Conservation (phyloP, 2,329 filamentous ascomycete genomes). For the Xylariaceae sp. region DNA sequence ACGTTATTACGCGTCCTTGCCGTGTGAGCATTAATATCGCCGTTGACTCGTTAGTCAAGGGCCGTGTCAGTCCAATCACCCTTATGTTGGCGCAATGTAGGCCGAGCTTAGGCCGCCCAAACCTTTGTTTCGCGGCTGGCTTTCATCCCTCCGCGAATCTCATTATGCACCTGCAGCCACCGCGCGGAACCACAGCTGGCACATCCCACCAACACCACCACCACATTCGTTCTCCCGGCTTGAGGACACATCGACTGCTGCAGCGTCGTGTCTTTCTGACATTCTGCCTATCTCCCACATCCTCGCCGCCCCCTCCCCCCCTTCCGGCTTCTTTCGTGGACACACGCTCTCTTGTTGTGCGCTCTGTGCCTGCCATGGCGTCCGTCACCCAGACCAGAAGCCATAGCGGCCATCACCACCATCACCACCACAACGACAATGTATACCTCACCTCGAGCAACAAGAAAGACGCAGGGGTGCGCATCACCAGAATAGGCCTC, state of each 20-base stretch:
- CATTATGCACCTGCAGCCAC: slow-evolving; percentile 8
- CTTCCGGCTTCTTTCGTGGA: slow-evolving; percentile 10
- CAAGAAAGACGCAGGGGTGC: slow-evolving; percentile 88
- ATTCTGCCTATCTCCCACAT: slow-evolving; percentile 7
- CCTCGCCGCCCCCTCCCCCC: slow-evolving; percentile 5
- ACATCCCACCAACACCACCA: slow-evolving; percentile 14
- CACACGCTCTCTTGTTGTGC: slow-evolving; percentile 13
- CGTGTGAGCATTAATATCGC: neutral
- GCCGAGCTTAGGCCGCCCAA: slow-evolving; percentile 25
- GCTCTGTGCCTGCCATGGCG: slow-evolving; percentile 28
- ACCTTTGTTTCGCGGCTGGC: slow-evolving; percentile 24
- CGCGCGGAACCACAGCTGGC: slow-evolving; percentile 10
- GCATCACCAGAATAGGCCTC: slow-evolving; percentile 86
- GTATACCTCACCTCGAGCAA: slow-evolving; percentile 76
- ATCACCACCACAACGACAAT: slow-evolving; percentile 82
- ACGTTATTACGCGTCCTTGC: neutral
- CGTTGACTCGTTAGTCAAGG: too few relatives aligned
- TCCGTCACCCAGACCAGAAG: slow-evolving; percentile 45
- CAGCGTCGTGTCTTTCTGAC: slow-evolving; percentile 24
- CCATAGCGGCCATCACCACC: slow-evolving; percentile 55
- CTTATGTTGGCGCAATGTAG: slow-evolving; percentile 27
- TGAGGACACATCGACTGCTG: slow-evolving; percentile 24
- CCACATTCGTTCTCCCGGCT: slow-evolving; percentile 6
- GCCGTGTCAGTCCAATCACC: slow-evolving; percentile 4
- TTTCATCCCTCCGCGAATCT: slow-evolving; percentile 10